Evolutionary conservation across 768 basidiomycete genomes (phyloP), one percentile per base, ranked within the genome.

Genomic region (Rhodotorula kratochvilovae): DNA sequence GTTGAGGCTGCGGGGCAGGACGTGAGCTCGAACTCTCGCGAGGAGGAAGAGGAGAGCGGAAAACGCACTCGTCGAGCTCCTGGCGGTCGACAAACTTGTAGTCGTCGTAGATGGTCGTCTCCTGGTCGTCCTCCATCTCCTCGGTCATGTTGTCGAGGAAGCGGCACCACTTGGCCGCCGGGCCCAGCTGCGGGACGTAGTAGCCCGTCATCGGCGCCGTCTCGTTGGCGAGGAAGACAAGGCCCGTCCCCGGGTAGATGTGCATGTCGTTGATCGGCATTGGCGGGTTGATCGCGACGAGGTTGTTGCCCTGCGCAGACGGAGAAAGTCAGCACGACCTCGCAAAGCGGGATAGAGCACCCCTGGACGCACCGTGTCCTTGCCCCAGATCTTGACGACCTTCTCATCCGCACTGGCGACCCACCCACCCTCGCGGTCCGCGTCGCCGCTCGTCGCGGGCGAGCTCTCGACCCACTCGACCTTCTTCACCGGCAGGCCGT

Each of bases 141-240:
- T 99, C 96, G 0, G 96, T 98, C 79, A 99, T 90, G 77, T 92
- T 92, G 82, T 99, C 96, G 68, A 99, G 87, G 87, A 99, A 99
- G 78, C 89, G 89, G 46, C 91, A 92, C 96, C 96, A 99, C 75
- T 87, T 87, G 10, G 96, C 95, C 17, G 96, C 96, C 5, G 94
- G 93, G 0, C 96, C 96, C 21, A 99, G 87, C 77, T 95, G 91
- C 19, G 96, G 96, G 58, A 98, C 88, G 79, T 92, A 98, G 81
- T 91, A 98, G 10, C 89, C 88, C 36, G 87, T 89, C 89, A 98
- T 90, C 77, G 91, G 90, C 61, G 95, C 91, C n/a, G 92, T 90
- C 80, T 99, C 96, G 80, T 96, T 96, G 31, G 96, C 92, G 35
- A 89, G 88, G 84, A 98, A 86, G 59, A 98, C 81, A 43, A 99